These are phyloP conservation scores for Lanmaoa pseudosensibilis DNA, from an alignment of 768 basidiomycete species.

Conservation along the genomic window DNA sequence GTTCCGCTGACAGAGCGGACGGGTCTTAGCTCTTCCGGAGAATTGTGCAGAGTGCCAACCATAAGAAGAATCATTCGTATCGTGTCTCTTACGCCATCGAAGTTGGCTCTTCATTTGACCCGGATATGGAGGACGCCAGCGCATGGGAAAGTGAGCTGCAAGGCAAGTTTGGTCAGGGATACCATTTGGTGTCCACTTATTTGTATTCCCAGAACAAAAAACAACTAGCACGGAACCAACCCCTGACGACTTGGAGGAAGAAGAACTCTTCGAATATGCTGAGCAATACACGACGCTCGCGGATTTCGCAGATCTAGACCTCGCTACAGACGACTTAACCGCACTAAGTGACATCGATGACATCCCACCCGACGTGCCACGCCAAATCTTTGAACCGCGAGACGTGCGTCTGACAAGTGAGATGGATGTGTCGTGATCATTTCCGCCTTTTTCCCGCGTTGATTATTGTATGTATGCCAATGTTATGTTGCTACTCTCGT, in stretches of 20 bases:
- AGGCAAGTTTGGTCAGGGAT: conserved; percentile 32
- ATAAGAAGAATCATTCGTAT: conserved; percentile 52
- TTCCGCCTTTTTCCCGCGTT: background rate
- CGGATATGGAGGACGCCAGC: conserved; percentile 61
- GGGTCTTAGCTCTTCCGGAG: conserved; percentile 60
- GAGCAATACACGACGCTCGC: conserved; percentile 47
- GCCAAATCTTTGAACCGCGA: background rate
- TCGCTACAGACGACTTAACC: conserved; percentile 14
- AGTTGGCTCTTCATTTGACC: conserved; percentile 77
- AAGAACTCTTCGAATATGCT: conserved; percentile 59
- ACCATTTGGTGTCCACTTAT: conserved; percentile 3
- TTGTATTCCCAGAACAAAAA: background rate
- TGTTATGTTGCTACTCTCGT: background rate
- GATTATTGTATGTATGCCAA: conserved; percentile 8
- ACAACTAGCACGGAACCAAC: conserved; percentile 23
- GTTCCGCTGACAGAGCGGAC: conserved; percentile 8
- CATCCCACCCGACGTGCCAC: background rate
- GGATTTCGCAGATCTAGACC: conserved; percentile 49
- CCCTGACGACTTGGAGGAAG: conserved; percentile 53
- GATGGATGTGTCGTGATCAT: conserved; percentile 29
- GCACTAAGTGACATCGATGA: conserved; percentile 26
- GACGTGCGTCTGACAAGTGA: conserved; percentile 9
- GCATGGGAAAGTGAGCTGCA: conserved; percentile 60
- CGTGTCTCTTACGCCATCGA: conserved; percentile 63
- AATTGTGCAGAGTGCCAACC: conserved; percentile 56